phyloP scores from a whole-genome alignment of 1,284 basidiomycete genomes.

The Laetiporus sulphureus region DNA sequence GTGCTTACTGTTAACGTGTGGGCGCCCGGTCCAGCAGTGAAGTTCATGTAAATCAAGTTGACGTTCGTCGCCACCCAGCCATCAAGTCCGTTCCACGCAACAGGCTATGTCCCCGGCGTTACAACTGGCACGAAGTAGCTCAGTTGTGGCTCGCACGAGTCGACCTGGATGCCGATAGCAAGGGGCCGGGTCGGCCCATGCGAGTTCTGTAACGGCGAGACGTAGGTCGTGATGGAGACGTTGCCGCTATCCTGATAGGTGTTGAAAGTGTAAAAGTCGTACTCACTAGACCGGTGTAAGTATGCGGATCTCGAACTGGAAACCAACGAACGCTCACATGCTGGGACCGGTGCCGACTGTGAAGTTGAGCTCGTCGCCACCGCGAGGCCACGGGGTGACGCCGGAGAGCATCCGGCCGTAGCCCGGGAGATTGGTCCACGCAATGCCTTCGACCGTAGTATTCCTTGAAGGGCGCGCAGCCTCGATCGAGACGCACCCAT shows the following conservation, averaged over 20 bases:
- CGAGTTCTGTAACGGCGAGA: conserved; percentile 59
- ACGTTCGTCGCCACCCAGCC: conserved; percentile 51
- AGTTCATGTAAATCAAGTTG: conserved; percentile 26
- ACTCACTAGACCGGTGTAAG: conserved; percentile 22
- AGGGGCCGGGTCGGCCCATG: conserved; percentile 47
- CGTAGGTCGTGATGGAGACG: conserved; percentile 39
- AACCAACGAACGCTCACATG: conserved; percentile 32
- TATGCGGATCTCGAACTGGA: neutral
- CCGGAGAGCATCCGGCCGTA: conserved; percentile 54
- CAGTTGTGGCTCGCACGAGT: conserved; percentile 35
- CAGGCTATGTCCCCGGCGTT: conserved; percentile 43
- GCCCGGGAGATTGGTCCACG: conserved; percentile 54
- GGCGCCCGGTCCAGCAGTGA: conserved; percentile 39
- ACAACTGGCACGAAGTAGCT: conserved; percentile 47
- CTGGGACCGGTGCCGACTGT: conserved; percentile 52
- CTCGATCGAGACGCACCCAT: conserved; percentile 59
- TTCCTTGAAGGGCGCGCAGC: conserved; percentile 53
- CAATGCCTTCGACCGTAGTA: conserved; percentile 41
- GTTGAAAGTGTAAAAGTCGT: conserved; percentile 62
- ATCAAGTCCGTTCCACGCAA: conserved; percentile 40
- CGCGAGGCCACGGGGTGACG: conserved; percentile 57
- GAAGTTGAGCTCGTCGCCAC: conserved; percentile 45
- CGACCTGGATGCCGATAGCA: conserved; percentile 50
- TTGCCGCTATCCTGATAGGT: conserved; percentile 35
- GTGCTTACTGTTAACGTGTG: conserved; percentile 48